Conservation (phyloP, 441 rosid genomes). For the Pelargonium australe region DNA sequence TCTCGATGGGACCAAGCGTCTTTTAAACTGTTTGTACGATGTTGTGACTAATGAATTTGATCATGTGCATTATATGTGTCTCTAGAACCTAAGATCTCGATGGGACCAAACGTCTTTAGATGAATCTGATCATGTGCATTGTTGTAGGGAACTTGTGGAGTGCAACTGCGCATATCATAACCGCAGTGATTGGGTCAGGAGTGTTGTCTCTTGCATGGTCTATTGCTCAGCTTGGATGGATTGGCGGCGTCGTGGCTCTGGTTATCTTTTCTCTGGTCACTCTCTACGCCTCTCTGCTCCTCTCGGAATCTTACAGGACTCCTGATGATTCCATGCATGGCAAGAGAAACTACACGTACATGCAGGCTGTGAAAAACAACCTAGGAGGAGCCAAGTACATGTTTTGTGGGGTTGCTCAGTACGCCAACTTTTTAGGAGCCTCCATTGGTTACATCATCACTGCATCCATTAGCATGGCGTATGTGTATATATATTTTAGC, state of each 20-base stretch:
- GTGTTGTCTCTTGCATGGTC: slow-evolving; percentile 45
- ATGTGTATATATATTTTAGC: slow-evolving; percentile 7
- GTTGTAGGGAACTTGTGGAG: slow-evolving; percentile 34
- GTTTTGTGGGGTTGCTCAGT: slow-evolving; percentile 36
- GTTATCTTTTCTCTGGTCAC: slow-evolving; percentile 22
- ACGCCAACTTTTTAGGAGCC: slow-evolving; percentile 30
- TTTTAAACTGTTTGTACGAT: no score
- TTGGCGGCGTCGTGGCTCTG: slow-evolving; percentile 25
- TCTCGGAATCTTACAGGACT: slow-evolving; percentile 31
- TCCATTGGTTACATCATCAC: slow-evolving; percentile 39
- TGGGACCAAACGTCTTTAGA: no score
- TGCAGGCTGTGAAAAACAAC: slow-evolving; percentile 28
- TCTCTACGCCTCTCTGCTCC: slow-evolving; percentile 26
- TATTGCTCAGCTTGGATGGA: slow-evolving; percentile 44
- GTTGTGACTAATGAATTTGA: no score
- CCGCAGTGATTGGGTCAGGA: slow-evolving; percentile 47
- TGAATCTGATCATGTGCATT: no score
- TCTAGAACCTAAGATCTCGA: no score
- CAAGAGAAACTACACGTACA: slow-evolving; percentile 27
- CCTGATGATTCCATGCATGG: slow-evolving; percentile 29
- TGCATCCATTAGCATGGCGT: slow-evolving; percentile 41
- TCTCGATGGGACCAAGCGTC: no score
- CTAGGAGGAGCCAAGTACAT: slow-evolving; percentile 15
- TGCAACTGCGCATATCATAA: slow-evolving; percentile 40
- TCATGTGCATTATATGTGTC: no score